phyloP scores from a whole-genome alignment of 495 filamentous ascomycete species.

The Parathielavia appendiculata region DNA sequence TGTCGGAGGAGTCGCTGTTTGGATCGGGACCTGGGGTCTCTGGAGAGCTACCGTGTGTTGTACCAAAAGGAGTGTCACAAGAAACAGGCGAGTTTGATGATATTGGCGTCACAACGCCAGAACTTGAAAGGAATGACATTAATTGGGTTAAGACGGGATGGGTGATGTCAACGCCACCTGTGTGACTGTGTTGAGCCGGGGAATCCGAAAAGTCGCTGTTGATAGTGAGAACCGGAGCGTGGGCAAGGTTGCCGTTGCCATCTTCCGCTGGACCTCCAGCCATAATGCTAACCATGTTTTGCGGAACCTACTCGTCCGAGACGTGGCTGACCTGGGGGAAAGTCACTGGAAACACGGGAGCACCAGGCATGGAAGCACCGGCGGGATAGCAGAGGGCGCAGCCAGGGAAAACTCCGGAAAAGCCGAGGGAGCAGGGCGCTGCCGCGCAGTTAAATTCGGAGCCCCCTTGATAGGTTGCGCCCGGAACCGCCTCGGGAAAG shows the following conservation, averaged over 20 bases:
- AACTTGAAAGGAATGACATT: background rate
- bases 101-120: background rate
- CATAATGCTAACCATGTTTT: background rate
- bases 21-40: background rate
- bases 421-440: background rate
- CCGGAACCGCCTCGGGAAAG: background rate
- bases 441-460: background rate
- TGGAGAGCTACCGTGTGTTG: background rate
- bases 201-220: background rate
- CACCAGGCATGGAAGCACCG: background rate
- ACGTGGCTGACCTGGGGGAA: background rate
- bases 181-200: background rate
- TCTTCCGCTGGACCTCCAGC: background rate
- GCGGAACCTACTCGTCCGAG: background rate
- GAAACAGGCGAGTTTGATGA: background rate
- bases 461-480: background rate
- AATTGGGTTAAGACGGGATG: background rate
- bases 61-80: background rate
- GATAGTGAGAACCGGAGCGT: background rate
- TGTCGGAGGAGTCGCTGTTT: background rate
- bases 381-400: background rate
- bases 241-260: background rate
- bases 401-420: background rate
- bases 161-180: constrained; percentile 6
- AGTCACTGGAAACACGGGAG: constrained; percentile 3